phyloP scores from a whole-genome alignment of 2,329 filamentous ascomycete species.

The Scedosporium boydii region DNA sequence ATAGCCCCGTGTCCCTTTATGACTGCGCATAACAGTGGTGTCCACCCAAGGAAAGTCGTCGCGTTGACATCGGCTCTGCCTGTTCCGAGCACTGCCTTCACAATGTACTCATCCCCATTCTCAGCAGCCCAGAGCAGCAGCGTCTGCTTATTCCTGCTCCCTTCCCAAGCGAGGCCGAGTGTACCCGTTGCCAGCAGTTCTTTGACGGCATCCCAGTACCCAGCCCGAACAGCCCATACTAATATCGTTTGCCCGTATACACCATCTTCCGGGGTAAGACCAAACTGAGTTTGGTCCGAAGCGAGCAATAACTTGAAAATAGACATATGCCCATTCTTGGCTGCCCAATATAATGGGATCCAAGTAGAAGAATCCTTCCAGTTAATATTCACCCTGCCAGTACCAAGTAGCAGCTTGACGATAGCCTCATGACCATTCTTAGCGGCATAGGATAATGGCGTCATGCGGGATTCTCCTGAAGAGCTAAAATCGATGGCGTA shows the following conservation, averaged over 20 bases:
- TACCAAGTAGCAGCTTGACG: neutral
- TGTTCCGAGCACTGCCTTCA: no score
- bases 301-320: neutral
- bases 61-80: neutral
- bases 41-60: neutral
- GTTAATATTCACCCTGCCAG: neutral
- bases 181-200: no score
- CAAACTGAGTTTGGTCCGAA: neutral
- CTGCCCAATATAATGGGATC: neutral
- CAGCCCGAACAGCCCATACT: no score
- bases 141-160: no score
- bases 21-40: neutral
- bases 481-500: no score
- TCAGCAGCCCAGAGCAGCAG: no score
- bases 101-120: no score
- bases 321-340: neutral
- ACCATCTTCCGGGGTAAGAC: no score
- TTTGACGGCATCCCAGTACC: no score
- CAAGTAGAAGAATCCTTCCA: neutral
- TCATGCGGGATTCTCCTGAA: neutral
- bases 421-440: neutral
- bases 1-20: neutral
- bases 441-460: neutral
- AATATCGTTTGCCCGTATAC: no score
- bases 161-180: no score